Conservation (phyloP, 441 rosid genomes). For the Pelargonium cotyledonis region DNA sequence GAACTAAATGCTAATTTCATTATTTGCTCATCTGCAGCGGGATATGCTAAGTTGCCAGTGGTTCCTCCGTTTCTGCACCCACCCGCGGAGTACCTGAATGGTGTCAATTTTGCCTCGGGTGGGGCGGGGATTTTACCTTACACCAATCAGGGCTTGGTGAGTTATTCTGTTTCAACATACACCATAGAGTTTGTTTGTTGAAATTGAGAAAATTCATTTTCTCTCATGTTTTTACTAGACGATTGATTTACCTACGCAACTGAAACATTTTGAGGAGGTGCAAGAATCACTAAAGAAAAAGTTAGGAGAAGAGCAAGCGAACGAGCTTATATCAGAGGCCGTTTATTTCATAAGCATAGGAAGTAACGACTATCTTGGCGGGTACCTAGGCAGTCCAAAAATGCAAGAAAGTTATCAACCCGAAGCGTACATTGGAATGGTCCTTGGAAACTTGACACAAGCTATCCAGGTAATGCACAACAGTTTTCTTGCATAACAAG, state of each 20-base stretch:
- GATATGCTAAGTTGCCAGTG: conserved; percentile 41
- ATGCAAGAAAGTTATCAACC: conserved; percentile 30
- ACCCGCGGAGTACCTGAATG: conserved; percentile 28
- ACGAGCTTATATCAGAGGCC: conserved; percentile 34
- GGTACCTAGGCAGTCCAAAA: conserved; percentile 36
- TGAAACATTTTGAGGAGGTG: conserved; percentile 33
- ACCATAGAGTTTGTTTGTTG: neutral
- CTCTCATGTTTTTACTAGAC: conserved; percentile 21
- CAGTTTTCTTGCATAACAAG: neutral
- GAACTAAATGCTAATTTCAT: too few relatives aligned
- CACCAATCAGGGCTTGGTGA: conserved; percentile 35
- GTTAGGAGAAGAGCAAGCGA: conserved; percentile 28
- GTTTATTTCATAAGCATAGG: conserved; percentile 50
- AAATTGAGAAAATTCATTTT: too few relatives aligned
- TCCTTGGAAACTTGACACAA: conserved; percentile 49
- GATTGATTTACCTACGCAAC: conserved; percentile 38
- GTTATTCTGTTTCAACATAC: neutral
- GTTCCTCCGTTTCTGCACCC: conserved; percentile 45
- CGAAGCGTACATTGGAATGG: conserved; percentile 36
- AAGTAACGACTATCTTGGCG: conserved; percentile 52
- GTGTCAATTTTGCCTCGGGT: conserved; percentile 50
- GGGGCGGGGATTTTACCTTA: conserved; percentile 46
- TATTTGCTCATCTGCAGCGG: conserved; percentile 22
- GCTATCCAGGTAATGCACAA: conserved; percentile 32
- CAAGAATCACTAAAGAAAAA: conserved; percentile 29